A percentile compares a stretch with the other conserved stretches of the same genome.
These are phyloP conservation scores for Didymella lethalis DNA, from an alignment of 2,329 filamentous ascomycete genomes.

Conservation along the genomic window DNA sequence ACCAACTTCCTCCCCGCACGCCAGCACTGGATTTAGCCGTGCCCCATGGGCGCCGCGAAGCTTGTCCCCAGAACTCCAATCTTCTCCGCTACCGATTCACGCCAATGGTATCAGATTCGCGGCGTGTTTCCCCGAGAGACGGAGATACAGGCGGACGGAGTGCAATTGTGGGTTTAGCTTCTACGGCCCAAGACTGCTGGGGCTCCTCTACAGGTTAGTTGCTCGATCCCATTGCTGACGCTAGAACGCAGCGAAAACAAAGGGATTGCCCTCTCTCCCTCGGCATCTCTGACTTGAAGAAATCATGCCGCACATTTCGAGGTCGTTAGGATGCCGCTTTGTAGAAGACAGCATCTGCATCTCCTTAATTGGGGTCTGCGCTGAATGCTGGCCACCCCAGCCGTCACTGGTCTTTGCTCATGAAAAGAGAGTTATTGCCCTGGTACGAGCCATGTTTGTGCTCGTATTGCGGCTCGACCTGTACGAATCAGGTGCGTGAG, in stretches of 20 bases:
- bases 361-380: neutral
- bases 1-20: constrained; percentile 27
- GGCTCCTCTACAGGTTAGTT: constrained; percentile 10
- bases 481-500: constrained; percentile 1
- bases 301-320: neutral
- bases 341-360: neutral
- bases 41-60: constrained; percentile 20
- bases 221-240: constrained; percentile 5
- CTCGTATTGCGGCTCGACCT: neutral
- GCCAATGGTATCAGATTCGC: constrained; percentile 22
- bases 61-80: constrained; percentile 29
- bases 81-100: constrained; percentile 23
- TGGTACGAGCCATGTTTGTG: constrained; percentile 2
- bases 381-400: neutral
- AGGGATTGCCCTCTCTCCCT: constrained; percentile 5
- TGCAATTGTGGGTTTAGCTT: constrained; percentile 24
- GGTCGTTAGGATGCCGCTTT: neutral
- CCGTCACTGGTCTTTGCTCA: neutral
- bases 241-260: constrained; percentile 4
- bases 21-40: constrained; percentile 27
- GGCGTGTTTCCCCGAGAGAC: constrained; percentile 26
- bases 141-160: constrained; percentile 21
- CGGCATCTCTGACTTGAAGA: neutral
- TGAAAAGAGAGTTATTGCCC: neutral
- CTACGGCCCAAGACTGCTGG: neutral